Evolutionary conservation across 83 land plant genomes (phyloP), one percentile per base, ranked within the genome.

Genomic region (Picea engelmannii): DNA sequence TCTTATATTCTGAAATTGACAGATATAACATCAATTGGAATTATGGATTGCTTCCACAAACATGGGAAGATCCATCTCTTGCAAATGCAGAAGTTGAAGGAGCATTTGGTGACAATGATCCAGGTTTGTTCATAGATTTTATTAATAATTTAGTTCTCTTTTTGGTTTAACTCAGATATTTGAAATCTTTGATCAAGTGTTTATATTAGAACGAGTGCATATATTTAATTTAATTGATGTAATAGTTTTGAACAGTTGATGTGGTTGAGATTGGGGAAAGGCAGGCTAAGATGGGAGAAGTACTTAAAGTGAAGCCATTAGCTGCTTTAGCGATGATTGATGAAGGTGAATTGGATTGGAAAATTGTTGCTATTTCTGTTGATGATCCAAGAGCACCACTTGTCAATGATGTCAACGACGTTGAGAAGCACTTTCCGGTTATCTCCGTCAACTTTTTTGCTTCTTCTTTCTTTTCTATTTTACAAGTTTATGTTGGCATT

Each of bases 281-380:
- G 9, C 88, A 78, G 31, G 88, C 90, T 55, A 86, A 85, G 84
- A 88, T 94, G 67, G 99, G 99, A 13, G 91, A 97, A 59, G 83
- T 97, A 65, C 83, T 97, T 21, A 93, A 89, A 84, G 96, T 97
- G 44, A 97, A 97, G 88, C 99, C 99, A 12, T 49, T 97, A 49
- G 99, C 82, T 74, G 94, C 94, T 67, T 85, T 97, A 71, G 99
- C 99, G 13, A 97, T 97, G 99, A 95, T 97, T 87, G 99, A 97
- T 87, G 99, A 97, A 74, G 99, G 99, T 7, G 99, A 97, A 82
- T 92, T 97, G 65, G 99, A 97, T 89, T 97, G 99, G 99, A 97
- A 97, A 82, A 95, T 97, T 62, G 89, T 97, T 76, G 98, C 98
- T 17, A 97, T 97, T 78, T 93, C 98, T 21, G 70, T 95, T 77